Evolutionary conservation across 495 filamentous ascomycete genomes (phyloP).

Genomic region (Podospora didyma): DNA sequence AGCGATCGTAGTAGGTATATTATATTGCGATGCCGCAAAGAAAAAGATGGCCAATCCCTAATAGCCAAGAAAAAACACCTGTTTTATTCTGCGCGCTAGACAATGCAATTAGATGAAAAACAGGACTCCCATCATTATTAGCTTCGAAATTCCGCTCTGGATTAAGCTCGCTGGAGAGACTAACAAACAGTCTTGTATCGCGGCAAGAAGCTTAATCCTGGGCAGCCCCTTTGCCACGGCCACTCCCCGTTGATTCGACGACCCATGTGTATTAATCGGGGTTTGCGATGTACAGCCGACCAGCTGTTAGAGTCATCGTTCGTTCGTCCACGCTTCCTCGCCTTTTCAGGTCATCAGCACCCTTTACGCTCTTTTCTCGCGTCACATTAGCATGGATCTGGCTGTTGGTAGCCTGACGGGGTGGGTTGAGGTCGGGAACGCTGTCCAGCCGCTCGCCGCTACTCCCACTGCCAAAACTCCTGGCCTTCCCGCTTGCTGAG

Average conservation of each 20-base stretch:
- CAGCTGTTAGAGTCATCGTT: constrained; percentile 75
- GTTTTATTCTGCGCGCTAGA: neutral
- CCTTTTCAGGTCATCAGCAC: constrained; percentile 69
- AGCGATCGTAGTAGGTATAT: neutral
- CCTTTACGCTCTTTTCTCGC: constrained; percentile 63
- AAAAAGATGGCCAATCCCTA: neutral
- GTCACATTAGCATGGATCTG: constrained; percentile 48
- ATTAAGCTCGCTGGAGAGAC: no score
- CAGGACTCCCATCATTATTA: no score
- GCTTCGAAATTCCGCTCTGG: no score
- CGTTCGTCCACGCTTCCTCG: constrained; percentile 93
- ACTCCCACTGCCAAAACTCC: constrained; percentile 51
- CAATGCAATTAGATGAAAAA: no score
- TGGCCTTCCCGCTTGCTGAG: constrained; percentile 35
- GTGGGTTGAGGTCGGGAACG: constrained; percentile 38
- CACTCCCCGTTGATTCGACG: neutral
- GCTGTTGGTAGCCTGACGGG: constrained; percentile 50
- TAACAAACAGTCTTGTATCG: no score
- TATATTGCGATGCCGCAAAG: neutral
- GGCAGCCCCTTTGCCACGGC: neutral
- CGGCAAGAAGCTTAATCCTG: neutral
- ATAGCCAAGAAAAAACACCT: neutral
- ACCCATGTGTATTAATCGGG: constrained; percentile 58
- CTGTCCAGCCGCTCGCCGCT: constrained; percentile 50
- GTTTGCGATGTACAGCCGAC: constrained; percentile 89